phyloP scores from a whole-genome alignment of 495 filamentous ascomycete species.

The Penicillium mononematosum region DNA sequence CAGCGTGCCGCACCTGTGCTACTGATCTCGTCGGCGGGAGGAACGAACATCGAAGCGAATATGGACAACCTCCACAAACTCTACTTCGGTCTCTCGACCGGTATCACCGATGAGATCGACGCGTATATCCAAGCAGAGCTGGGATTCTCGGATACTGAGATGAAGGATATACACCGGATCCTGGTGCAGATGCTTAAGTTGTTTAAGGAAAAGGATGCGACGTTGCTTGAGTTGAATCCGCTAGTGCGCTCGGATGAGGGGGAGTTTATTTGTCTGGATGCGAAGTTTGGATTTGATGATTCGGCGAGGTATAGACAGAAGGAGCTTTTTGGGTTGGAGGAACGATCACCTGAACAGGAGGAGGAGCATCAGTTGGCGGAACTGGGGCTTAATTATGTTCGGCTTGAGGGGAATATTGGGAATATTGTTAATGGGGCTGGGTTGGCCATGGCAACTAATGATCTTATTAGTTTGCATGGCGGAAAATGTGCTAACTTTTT shows the following conservation, averaged over 20 bases:
- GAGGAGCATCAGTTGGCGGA: slow-evolving; percentile 24
- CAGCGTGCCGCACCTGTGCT: slow-evolving; percentile 27
- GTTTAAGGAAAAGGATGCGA: slow-evolving; percentile 37
- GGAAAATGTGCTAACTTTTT: slow-evolving; percentile 36
- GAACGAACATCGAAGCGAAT: slow-evolving; percentile 36
- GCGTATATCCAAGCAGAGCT: slow-evolving; percentile 27
- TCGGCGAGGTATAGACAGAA: slow-evolving; percentile 26
- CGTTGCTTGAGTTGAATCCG: slow-evolving; percentile 35
- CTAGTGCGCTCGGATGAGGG: slow-evolving; percentile 30
- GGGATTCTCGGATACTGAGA: slow-evolving; percentile 27
- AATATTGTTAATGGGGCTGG: slow-evolving; percentile 39
- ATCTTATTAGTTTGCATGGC: slow-evolving; percentile 28
- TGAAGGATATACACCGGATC: slow-evolving; percentile 22
- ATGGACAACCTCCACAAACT: slow-evolving; percentile 26
- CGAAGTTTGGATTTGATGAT: slow-evolving; percentile 35
- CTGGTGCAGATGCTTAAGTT: slow-evolving; percentile 28
- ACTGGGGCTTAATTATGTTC: slow-evolving; percentile 31
- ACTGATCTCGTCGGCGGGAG: slow-evolving; percentile 31
- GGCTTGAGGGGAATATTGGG: slow-evolving; percentile 35
- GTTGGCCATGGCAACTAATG: slow-evolving; percentile 39
- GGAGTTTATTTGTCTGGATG: slow-evolving; percentile 31
- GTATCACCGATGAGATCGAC: slow-evolving; percentile 25
- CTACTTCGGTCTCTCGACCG: slow-evolving; percentile 25
- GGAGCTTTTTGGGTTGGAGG: slow-evolving; percentile 27
- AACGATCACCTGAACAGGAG: slow-evolving; percentile 17